phyloP scores from a whole-genome alignment of 2,329 filamentous ascomycete genomes.

The Aspergillus tamarii region DNA sequence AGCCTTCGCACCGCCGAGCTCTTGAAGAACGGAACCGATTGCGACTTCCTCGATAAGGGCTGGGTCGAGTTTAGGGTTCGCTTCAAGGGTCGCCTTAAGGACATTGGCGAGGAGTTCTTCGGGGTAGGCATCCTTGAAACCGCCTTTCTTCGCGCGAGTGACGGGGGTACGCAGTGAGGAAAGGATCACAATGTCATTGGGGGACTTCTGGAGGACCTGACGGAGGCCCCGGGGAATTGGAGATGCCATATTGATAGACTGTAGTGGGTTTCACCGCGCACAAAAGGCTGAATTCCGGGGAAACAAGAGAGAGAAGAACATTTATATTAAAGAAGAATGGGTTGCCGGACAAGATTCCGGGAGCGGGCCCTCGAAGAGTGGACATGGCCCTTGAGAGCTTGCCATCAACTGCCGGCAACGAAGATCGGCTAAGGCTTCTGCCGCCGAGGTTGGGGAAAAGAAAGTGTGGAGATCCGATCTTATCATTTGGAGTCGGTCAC shows the following conservation, averaged over 20 bases:
- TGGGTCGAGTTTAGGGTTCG: slow-evolving; percentile 73
- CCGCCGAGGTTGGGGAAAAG: slow-evolving; percentile 28
- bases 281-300: slow-evolving; percentile 13
- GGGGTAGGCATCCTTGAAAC: slow-evolving; percentile 84
- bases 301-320: slow-evolving; percentile 11
- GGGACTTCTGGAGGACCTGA: slow-evolving; percentile 75
- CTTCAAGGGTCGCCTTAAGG: slow-evolving; percentile 69
- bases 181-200: slow-evolving; percentile 83
- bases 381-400: slow-evolving; percentile 24
- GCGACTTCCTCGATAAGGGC: slow-evolving; percentile 75
- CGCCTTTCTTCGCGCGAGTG: slow-evolving; percentile 79
- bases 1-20: slow-evolving; percentile 87
- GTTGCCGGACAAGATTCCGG: slow-evolving; percentile 46
- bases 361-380: slow-evolving; percentile 29
- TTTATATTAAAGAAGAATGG: slow-evolving; percentile 29
- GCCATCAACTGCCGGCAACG: slow-evolving; percentile 34
- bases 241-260: slow-evolving; percentile 46
- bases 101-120: slow-evolving; percentile 76
- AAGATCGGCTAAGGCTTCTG: slow-evolving; percentile 43
- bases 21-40: slow-evolving; percentile 85
- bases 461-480: slow-evolving; percentile 25
- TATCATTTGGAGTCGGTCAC: slow-evolving; percentile 4
- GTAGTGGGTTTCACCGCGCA: slow-evolving; percentile 2
- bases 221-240: slow-evolving; percentile 67
- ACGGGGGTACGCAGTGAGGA: slow-evolving; percentile 89